Percentiles rank a stretch among this genome's conserved stretches.
These are phyloP conservation scores for Microdochium trichocladiopsis DNA, from an alignment of 2,329 filamentous ascomycete species.

Conservation along the genomic window DNA sequence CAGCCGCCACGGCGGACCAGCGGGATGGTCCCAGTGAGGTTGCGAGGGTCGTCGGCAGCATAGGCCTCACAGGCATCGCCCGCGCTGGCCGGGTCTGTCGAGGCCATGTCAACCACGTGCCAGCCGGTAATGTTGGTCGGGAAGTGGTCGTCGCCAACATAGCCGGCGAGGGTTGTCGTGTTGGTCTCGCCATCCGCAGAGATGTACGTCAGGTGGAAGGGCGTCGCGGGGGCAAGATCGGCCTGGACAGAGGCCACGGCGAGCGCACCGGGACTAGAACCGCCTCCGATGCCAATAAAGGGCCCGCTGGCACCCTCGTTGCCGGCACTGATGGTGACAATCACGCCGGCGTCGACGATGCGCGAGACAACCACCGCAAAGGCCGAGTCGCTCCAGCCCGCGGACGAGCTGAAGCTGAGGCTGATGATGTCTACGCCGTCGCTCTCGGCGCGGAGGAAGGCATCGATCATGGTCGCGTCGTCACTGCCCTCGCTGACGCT, in stretches of 20 bases:
- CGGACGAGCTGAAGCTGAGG: constrained; percentile 27
- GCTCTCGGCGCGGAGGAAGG: constrained; percentile 24
- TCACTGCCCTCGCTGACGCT: constrained; percentile 7
- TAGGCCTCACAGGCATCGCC: constrained; percentile 20
- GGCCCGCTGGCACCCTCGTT: constrained; percentile 41
- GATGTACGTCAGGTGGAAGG: constrained; percentile 21
- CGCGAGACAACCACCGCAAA: constrained; percentile 30
- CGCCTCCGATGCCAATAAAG: constrained; percentile 34
- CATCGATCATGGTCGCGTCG: constrained; percentile 23
- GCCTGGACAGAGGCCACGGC: constrained; percentile 34
- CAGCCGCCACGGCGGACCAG: constrained; percentile 26
- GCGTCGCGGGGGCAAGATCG: constrained; percentile 17
- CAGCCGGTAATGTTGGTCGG: constrained; percentile 26
- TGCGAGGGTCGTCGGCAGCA: constrained; percentile 9
- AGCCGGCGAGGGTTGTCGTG: constrained; percentile 17
- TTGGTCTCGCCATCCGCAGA: constrained; percentile 8
- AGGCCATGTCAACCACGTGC: constrained; percentile 15
- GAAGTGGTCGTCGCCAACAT: constrained; percentile 26
- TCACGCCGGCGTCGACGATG: constrained; percentile 35
- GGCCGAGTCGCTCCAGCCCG: constrained; percentile 27
- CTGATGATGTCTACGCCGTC: constrained; percentile 34
- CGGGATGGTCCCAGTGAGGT: constrained; percentile 14
- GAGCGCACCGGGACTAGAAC: constrained; percentile 32
- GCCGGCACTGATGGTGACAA: constrained; percentile 42
- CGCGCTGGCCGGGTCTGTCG: constrained; percentile 13